Percentiles rank a stretch among this genome's conserved stretches.
These are phyloP conservation scores for Cyberlindnera mississippiensis DNA, from an alignment of 805 yeast genomes.

Conservation along the genomic window DNA sequence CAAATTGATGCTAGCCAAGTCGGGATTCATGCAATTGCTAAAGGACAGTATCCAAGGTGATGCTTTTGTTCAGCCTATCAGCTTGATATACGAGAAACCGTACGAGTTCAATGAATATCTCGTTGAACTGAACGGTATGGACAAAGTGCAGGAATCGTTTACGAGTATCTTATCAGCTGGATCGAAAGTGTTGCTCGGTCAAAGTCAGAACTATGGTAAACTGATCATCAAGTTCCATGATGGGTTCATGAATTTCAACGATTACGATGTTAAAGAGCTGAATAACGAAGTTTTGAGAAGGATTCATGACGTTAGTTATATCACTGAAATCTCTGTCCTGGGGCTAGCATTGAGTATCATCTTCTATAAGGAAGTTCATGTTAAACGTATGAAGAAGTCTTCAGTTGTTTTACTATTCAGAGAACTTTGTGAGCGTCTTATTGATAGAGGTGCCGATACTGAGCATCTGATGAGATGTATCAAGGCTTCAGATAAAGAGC, in stretches of 20 bases:
- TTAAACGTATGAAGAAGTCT: constrained; percentile 8
- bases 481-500: not conserved
- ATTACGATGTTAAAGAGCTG: constrained; percentile 5
- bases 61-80: constrained; percentile 17
- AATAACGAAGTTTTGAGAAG: constrained; percentile 11
- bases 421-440: constrained; percentile 4
- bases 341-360: constrained; percentile 15
- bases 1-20: constrained; percentile 22
- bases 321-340: constrained; percentile 20
- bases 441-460: constrained; percentile 5
- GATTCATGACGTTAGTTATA: constrained; percentile 17
- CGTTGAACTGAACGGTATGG: constrained; percentile 23
- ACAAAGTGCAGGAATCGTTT: constrained; percentile 23
- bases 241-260: constrained; percentile 8
- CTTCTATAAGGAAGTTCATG: constrained; percentile 16
- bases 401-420: constrained; percentile 8
- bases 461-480: constrained; percentile 11
- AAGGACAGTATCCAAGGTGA: constrained; percentile 12
- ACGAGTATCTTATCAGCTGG: constrained; percentile 17
- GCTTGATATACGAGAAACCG: constrained; percentile 24
- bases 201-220: constrained; percentile 19
- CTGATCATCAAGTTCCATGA: constrained; percentile 20
- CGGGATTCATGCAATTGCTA: constrained; percentile 20
- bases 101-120: constrained; percentile 24
- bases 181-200: constrained; percentile 3